phyloP scores from a whole-genome alignment of 805 yeast genomes.

The Metschnikowia similis region DNA sequence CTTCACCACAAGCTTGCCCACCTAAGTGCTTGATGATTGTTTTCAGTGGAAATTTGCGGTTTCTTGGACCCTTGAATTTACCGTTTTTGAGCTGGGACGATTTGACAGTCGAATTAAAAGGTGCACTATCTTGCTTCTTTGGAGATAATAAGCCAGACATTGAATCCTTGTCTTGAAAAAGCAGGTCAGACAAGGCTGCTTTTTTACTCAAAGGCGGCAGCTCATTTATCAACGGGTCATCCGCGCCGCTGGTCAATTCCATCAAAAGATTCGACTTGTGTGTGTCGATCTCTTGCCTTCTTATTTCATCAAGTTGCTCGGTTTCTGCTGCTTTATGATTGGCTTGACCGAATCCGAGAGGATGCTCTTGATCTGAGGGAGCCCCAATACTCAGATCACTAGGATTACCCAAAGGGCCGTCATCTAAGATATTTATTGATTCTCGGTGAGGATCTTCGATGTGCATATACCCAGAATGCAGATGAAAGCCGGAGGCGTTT shows the following conservation, averaged over 20 bases:
- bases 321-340: conserved; percentile 14
- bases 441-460: conserved; percentile 13
- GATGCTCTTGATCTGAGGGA: background rate
- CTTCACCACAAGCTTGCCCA: conserved; percentile 9
- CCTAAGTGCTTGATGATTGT: conserved; percentile 28
- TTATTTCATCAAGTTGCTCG: conserved; percentile 26
- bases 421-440: conserved; percentile 5
- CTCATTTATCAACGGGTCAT: conserved; percentile 7
- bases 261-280: conserved; percentile 17
- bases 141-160: background rate
- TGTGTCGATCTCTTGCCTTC: conserved; percentile 30
- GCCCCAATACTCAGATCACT: conserved; percentile 10
- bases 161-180: conserved; percentile 32
- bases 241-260: conserved; percentile 14
- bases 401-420: conserved; percentile 13
- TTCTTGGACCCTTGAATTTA: conserved; percentile 30
- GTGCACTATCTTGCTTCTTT: conserved; percentile 1
- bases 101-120: conserved; percentile 10
- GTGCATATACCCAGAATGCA: conserved; percentile 13
- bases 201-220: conserved; percentile 13
- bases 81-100: conserved; percentile 19
- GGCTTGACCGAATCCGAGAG: conserved; percentile 4
- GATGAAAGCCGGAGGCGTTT: conserved; percentile 6
- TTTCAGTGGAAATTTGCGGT: conserved; percentile 27
- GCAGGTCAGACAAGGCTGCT: conserved; percentile 19